Conservation (phyloP, 2,329 filamentous ascomycete species). For the Akanthomyces muscarius region DNA sequence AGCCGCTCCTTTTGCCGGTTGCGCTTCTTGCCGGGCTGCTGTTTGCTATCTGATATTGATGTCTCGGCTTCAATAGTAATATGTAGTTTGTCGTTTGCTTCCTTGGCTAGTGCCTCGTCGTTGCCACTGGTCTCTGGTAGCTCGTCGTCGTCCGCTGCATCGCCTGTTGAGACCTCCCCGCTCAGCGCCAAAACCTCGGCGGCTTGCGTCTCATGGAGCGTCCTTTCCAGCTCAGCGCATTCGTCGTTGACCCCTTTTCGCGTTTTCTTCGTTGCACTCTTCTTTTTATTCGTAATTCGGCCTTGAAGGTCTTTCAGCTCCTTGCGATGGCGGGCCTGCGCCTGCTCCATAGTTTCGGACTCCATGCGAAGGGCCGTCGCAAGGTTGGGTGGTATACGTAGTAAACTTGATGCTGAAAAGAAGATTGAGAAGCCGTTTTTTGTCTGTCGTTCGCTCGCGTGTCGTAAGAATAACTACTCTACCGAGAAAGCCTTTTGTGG, state of each 20-base stretch:
- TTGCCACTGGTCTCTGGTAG: constrained; percentile 19
- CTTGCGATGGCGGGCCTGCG: constrained; percentile 77
- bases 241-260: constrained; percentile 71
- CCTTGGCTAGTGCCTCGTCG: constrained; percentile 21
- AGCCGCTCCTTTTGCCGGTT: constrained; percentile 90
- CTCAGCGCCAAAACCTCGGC: constrained; percentile 50
- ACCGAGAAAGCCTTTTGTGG: not conserved
- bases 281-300: constrained; percentile 91
- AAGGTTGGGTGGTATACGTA: not conserved
- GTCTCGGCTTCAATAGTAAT: constrained; percentile 5
- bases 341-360: constrained; percentile 63
- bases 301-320: constrained; percentile 84
- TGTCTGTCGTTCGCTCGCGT: not conserved
- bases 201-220: constrained; percentile 63
- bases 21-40: constrained; percentile 59
- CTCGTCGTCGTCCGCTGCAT: constrained; percentile 21
- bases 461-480: not conserved
- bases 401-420: not conserved
- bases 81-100: constrained; percentile 24
- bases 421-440: not conserved
- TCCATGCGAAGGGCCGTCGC: constrained; percentile 25
- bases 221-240: constrained; percentile 65
- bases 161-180: constrained; percentile 24
- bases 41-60: constrained; percentile 17
- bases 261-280: constrained; percentile 87